Percentiles rank a stretch among this genome's conserved stretches.
phyloP scores from a whole-genome alignment of 2,329 filamentous ascomycete species.

The Nemania serpens region DNA sequence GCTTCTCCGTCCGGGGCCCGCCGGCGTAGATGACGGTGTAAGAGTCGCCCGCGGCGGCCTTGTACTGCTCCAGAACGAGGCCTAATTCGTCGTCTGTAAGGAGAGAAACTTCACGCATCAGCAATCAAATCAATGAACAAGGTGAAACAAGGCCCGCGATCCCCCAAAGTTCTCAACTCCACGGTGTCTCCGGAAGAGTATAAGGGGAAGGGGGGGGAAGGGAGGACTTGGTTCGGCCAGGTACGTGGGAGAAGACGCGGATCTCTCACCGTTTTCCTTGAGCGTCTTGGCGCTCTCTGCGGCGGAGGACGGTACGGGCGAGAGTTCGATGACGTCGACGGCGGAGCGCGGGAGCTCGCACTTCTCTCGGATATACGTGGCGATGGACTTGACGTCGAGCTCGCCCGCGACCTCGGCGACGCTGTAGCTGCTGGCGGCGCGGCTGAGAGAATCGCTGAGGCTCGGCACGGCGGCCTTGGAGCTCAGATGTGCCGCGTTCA shows the following conservation, averaged over 20 bases:
- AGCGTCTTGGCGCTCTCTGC: constrained; percentile 51
- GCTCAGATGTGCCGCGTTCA: constrained; percentile 71
- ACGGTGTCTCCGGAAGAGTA: background rate
- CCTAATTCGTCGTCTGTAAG: constrained; percentile 57
- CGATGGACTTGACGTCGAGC: constrained; percentile 48
- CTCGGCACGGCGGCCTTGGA: constrained; percentile 53
- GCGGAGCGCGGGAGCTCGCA: constrained; percentile 50
- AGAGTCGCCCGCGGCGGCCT: constrained; percentile 45
- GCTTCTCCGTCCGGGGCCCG: constrained; percentile 54
- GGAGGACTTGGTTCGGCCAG: background rate
- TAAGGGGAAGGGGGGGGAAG: background rate
- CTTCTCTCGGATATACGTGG: constrained; percentile 50
- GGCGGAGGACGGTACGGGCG: constrained; percentile 43
- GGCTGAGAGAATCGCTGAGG: constrained; percentile 50
- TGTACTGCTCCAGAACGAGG: constrained; percentile 49
- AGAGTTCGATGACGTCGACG: constrained; percentile 49
- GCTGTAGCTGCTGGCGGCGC: constrained; percentile 49
- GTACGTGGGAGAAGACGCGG: background rate
- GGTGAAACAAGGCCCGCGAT: background rate
- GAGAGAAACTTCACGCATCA: background rate
- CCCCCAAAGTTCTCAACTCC: background rate
- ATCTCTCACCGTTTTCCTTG: constrained; percentile 53
- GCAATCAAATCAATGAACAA: background rate
- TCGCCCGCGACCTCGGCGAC: constrained; percentile 64
- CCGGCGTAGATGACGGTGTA: constrained; percentile 81